Evolutionary conservation across 768 basidiomycete species (phyloP).

Genomic region (Rhizopogon vinicolor): DNA sequence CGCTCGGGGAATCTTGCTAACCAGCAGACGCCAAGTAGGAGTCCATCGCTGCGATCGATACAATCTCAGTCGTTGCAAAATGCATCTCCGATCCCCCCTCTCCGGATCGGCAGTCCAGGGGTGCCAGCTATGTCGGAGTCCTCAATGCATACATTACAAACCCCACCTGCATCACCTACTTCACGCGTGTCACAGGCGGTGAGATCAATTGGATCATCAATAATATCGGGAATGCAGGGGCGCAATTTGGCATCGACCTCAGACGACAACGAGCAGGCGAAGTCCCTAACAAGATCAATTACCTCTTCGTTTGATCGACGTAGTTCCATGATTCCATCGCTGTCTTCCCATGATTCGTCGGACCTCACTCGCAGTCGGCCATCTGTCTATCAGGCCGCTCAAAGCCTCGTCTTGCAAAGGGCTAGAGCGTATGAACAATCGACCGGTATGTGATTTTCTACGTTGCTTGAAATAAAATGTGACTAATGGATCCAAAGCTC

Average conservation of each 20-base stretch:
- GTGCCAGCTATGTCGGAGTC: slow-evolving; percentile 16
- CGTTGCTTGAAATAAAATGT: not conserved
- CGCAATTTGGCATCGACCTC: slow-evolving; percentile 6
- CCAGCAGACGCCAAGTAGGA: slow-evolving; percentile 2
- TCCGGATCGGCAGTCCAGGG: slow-evolving; percentile 15
- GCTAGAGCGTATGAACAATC: slow-evolving; percentile 23
- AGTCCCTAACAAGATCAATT: slow-evolving; percentile 6
- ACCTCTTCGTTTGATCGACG: slow-evolving; percentile 12
- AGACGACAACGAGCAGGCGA: slow-evolving; percentile 9
- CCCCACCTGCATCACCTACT: slow-evolving; percentile 11
- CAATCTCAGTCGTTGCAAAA: not conserved
- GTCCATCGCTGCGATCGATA: not conserved
- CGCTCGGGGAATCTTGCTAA: slow-evolving; percentile 13
- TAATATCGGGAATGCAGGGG: slow-evolving; percentile 17
- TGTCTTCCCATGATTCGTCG: not conserved
- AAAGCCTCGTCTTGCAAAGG: slow-evolving; percentile 26
- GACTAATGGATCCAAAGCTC: not conserved
- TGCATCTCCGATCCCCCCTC: slow-evolving; percentile 8
- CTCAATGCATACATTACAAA: slow-evolving; percentile 6
- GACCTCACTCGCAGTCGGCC: slow-evolving; percentile 9
- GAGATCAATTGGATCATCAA: slow-evolving; percentile 17
- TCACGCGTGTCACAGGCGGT: slow-evolving; percentile 17
- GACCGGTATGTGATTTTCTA: slow-evolving; percentile 10
- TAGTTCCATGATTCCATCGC: slow-evolving; percentile 1
- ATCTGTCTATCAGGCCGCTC: slow-evolving; percentile 7